phyloP scores from a whole-genome alignment of 2,329 filamentous ascomycete genomes.

The Dothideomycetes sp. region DNA sequence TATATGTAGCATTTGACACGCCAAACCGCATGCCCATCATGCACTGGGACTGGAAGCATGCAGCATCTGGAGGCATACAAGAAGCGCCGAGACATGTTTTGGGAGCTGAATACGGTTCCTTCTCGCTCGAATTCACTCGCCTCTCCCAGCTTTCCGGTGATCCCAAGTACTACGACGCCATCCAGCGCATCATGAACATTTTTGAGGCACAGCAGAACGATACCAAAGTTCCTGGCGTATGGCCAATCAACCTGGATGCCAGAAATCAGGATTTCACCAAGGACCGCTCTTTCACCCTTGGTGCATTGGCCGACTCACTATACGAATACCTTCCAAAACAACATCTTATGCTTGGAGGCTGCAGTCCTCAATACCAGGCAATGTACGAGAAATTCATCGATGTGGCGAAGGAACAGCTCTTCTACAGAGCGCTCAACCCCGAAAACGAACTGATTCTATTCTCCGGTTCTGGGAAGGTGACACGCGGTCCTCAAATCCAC shows the following conservation, averaged over 20 bases:
- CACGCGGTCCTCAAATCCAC: conserved; percentile 10
- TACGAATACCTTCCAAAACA: conserved; percentile 24
- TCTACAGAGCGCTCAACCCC: conserved; percentile 33
- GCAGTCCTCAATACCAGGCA: conserved; percentile 27
- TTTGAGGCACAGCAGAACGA: conserved; percentile 43
- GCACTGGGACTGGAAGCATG: conserved; percentile 43
- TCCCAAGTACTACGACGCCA: conserved; percentile 50
- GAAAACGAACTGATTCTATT: conserved; percentile 35
- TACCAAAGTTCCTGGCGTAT: conserved; percentile 51
- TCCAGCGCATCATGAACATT: conserved; percentile 45
- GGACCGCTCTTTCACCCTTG: conserved; percentile 20
- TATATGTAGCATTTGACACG: conserved; percentile 58
- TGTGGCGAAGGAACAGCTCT: conserved; percentile 36
- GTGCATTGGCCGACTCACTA: conserved; percentile 22
- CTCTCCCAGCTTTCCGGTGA: conserved; percentile 53
- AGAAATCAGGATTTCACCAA: conserved; percentile 21
- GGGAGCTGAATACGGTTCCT: conserved; percentile 45
- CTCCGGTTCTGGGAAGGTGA: conserved; percentile 35
- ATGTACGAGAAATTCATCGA: conserved; percentile 37
- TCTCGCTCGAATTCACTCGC: conserved; percentile 52
- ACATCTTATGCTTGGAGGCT: conserved; percentile 17
- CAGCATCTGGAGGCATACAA: conserved; percentile 15
- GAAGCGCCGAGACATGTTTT: conserved; percentile 23
- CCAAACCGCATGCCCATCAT: conserved; percentile 55
- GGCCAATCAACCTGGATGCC: conserved; percentile 45